These are phyloP conservation scores for Penicillium macrosclerotiorum DNA, from an alignment of 495 filamentous ascomycete genomes.

Conservation along the genomic window DNA sequence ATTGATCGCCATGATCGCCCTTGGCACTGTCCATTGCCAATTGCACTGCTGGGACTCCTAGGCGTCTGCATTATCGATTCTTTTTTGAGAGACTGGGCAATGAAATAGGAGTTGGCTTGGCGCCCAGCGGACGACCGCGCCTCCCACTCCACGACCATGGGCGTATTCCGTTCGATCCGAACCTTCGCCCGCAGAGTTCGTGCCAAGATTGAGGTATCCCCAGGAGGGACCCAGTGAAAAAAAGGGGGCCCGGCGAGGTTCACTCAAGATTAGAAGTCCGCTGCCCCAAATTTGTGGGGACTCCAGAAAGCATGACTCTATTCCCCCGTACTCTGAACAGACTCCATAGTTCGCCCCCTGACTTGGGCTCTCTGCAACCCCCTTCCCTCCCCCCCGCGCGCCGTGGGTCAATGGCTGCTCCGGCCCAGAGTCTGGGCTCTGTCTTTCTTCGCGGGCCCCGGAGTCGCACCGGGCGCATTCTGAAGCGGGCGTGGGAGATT, in stretches of 20 bases:
- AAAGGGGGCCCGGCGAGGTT: neutral
- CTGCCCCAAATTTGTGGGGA: no score
- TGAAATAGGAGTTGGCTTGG: constrained; percentile 6
- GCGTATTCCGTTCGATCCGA: no score
- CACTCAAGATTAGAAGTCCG: no score
- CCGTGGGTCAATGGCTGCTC: neutral
- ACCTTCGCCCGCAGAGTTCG: neutral
- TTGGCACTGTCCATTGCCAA: constrained; percentile 22
- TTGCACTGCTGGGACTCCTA: constrained; percentile 1
- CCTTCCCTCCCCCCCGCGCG: no score
- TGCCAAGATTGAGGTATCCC: neutral
- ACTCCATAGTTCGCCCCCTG: constrained; percentile 3
- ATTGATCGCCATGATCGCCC: constrained; percentile 31
- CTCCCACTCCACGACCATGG: no score
- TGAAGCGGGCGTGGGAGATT: constrained; percentile 16
- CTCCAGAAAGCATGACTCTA: no score
- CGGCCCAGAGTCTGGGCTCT: neutral
- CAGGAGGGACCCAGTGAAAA: neutral
- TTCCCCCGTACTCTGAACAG: no score
- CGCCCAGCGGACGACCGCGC: constrained; percentile 6
- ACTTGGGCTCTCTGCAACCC: constrained; percentile 8
- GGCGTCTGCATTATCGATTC: neutral
- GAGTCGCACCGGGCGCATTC: constrained; percentile 23
- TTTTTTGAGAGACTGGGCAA: constrained; percentile 8
- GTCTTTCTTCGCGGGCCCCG: constrained; percentile 1